These are phyloP conservation scores for Ceratocystis albifundus DNA, from an alignment of 2,329 filamentous ascomycete genomes.

Conservation along the genomic window DNA sequence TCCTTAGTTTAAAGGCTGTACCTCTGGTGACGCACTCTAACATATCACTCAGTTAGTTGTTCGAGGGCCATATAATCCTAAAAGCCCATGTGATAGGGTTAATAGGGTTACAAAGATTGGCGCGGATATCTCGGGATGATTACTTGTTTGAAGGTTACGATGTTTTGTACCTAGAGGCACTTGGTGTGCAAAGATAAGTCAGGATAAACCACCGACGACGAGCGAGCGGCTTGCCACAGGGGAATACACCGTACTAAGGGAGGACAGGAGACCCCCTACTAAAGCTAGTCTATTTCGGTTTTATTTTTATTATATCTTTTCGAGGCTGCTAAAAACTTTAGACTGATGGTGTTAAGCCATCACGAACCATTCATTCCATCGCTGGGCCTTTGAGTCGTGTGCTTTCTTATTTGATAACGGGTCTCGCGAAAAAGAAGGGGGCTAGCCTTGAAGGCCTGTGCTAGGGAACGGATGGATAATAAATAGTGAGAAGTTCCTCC, in stretches of 20 bases:
- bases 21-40: no score
- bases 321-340: not conserved
- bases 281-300: not conserved
- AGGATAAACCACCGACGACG: not conserved
- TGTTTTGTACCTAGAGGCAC: not conserved
- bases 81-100: not conserved
- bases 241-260: not conserved
- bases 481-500: no score
- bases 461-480: no score
- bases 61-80: no score
- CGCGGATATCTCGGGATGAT: not conserved
- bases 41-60: no score
- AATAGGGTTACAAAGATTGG: not conserved
- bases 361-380: no score
- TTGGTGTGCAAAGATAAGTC: not conserved
- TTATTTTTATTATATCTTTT: not conserved
- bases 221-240: constrained; percentile 1
- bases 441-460: no score
- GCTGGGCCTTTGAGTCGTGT: no score
- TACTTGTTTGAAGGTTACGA: no score
- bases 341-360: no score
- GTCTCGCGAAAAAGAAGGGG: no score
- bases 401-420: no score
- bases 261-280: not conserved
- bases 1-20: not conserved